These are phyloP conservation scores for Suillus fuscotomentosus DNA, from an alignment of 768 basidiomycete genomes.

Conservation along the genomic window DNA sequence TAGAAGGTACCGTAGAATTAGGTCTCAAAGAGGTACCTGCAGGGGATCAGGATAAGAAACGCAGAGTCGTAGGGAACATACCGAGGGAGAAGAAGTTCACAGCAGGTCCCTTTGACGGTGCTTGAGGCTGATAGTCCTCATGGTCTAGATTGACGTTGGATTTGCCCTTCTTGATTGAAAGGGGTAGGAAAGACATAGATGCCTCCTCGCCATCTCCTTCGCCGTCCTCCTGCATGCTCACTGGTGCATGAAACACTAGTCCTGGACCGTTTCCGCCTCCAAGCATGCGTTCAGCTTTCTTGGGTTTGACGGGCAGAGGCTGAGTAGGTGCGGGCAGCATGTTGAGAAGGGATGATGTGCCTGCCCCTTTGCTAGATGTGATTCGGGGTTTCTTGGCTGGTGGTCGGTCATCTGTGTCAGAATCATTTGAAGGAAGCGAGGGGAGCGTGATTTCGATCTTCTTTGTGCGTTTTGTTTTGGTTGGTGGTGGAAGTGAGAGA, in stretches of 20 bases:
- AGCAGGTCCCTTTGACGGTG: constrained; percentile 29
- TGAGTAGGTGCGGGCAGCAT: constrained; percentile 78
- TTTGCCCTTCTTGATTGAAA: constrained; percentile 57
- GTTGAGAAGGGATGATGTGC: constrained; percentile 60
- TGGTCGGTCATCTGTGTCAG: constrained; percentile 49
- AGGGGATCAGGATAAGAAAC: not conserved
- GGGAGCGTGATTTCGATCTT: constrained; percentile 40
- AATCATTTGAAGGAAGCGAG: constrained; percentile 29
- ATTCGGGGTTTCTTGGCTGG: constrained; percentile 58
- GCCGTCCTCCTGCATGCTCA: constrained; percentile 11
- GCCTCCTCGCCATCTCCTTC: constrained; percentile 26
- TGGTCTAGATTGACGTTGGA: constrained; percentile 57
- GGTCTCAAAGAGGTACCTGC: constrained; percentile 20
- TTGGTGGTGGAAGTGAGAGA: constrained; percentile 30
- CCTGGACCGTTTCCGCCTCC: constrained; percentile 64
- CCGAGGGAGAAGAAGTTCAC: constrained; percentile 73
- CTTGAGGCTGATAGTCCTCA: constrained; percentile 8
- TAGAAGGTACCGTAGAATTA: constrained; percentile 3
- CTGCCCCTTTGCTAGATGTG: constrained; percentile 40
- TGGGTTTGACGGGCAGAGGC: constrained; percentile 37
- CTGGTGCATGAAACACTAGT: constrained; percentile 52
- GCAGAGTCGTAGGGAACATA: constrained; percentile 24
- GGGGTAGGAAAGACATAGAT: constrained; percentile 55
- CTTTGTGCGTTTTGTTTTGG: constrained; percentile 41
- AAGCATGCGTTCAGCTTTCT: constrained; percentile 51